Percentiles rank a stretch among this genome's conserved stretches.
Conservation (phyloP, 164 flowering plant species). For the Santalum album region DNA sequence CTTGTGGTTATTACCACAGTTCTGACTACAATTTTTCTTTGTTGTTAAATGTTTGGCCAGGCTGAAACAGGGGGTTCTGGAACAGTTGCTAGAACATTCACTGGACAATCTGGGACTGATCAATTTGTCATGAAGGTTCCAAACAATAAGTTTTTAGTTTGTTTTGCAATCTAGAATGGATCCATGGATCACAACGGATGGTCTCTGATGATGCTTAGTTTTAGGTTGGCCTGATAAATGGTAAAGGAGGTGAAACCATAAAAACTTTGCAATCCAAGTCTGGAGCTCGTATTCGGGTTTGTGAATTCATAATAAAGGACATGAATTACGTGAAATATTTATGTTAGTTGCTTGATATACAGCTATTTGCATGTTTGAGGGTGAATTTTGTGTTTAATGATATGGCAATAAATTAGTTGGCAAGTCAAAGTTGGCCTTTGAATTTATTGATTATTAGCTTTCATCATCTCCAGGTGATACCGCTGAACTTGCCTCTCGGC, state of each 20-base stretch:
- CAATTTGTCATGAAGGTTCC: slow-evolving; percentile 53
- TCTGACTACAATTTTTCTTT: no score
- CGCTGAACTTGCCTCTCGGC: slow-evolving; percentile 90
- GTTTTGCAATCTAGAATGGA: neutral
- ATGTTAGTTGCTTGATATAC: no score
- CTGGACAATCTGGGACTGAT: slow-evolving; percentile 54
- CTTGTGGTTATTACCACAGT: no score
- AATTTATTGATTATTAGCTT: neutral
- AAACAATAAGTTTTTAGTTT: slow-evolving; percentile 56
- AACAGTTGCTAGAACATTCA: slow-evolving; percentile 40
- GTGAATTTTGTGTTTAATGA: no score
- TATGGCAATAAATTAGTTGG: no score
- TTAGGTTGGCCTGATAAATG: slow-evolving; percentile 91
- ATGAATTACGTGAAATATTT: no score
- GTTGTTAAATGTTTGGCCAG: slow-evolving; percentile 22
- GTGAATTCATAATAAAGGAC: neutral
- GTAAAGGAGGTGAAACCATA: slow-evolving; percentile 94
- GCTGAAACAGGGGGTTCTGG: slow-evolving; percentile 86
- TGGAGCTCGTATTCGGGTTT: slow-evolving; percentile 94
- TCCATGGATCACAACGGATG: neutral
- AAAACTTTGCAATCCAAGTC: slow-evolving; percentile 73
- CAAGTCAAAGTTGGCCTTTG: no score
- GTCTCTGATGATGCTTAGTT: slow-evolving; percentile 3
- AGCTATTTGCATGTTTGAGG: no score
- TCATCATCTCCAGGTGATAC: slow-evolving; percentile 56